Evolutionary conservation across 495 filamentous ascomycete genomes (phyloP).

Genomic region (Glarea lozoyensis): DNA sequence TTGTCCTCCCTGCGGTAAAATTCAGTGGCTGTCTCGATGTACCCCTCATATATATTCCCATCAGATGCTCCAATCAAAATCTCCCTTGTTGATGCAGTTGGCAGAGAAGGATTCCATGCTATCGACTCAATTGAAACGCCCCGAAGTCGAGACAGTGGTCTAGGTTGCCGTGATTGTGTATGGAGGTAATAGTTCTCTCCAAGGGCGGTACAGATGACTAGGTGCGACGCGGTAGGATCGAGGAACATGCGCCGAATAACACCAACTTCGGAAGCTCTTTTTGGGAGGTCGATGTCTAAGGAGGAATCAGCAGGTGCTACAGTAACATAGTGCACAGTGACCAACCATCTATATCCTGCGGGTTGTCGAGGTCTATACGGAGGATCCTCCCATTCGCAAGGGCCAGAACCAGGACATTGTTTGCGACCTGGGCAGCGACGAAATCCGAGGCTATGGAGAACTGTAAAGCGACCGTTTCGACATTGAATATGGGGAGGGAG

Average conservation of each 20-base stretch:
- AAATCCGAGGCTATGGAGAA: conserved; percentile 90
- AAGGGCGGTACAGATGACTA: conserved; percentile 82
- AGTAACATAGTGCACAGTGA: neutral
- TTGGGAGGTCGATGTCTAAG: conserved; percentile 91
- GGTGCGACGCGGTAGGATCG: conserved; percentile 89
- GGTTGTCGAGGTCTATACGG: conserved; percentile 85
- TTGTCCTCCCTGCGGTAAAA: conserved; percentile 93
- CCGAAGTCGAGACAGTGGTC: conserved; percentile 72
- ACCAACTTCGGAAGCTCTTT: conserved; percentile 81
- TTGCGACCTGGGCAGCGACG: conserved; percentile 91
- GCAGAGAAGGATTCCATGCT: conserved; percentile 95
- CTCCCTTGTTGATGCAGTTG: conserved; percentile 87
- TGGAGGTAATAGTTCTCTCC: conserved; percentile 98
- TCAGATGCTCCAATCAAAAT: conserved; percentile 89
- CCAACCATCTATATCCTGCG: conserved; percentile 89
- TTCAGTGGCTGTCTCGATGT: conserved; percentile 84
- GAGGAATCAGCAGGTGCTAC: conserved; percentile 3
- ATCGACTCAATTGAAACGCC: conserved; percentile 80
- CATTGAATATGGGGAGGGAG: conserved; percentile 80
- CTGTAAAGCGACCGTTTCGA: conserved; percentile 82
- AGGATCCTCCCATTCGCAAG: conserved; percentile 82
- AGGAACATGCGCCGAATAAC: conserved; percentile 93
- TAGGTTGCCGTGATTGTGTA: conserved; percentile 82
- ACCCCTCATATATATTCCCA: conserved; percentile 92
- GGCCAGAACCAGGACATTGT: conserved; percentile 90